Base-by-base conservation (phyloP, 1,284 basidiomycete genomes). In the Heterobasidion irregulare region DNA sequence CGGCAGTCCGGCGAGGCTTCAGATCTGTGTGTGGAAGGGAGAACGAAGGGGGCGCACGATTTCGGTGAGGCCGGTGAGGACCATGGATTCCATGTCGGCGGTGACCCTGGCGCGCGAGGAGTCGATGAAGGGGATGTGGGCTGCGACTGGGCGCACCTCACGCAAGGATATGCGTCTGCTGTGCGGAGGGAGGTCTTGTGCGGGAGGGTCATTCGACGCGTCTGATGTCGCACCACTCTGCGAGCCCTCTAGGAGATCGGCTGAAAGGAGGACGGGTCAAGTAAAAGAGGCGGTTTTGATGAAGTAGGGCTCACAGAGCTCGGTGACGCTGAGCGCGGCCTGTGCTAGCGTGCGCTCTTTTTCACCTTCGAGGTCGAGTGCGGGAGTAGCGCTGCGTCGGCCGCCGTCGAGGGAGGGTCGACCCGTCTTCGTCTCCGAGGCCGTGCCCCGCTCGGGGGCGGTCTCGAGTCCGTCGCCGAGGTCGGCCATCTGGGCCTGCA, bases 251-350 rank as follows among this genome's bases (percentile, higher is more conserved):
- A 80, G 63, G 35, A 79, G 66, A 44, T 71, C 68, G 41, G 70
- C 76, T 77, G 48, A 26, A 50, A 16, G 45, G 26, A 26, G 26
- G 26, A 26, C 3, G 26, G 26, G 26, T 34, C 35, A 48, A 15
- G 18, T 16, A 19, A 16, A 12, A 10, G 10, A 16, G 9, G 10
- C 12, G 10, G 3, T n/a, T 19, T 9, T 10, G 10, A 9, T 47
- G 13, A 32, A 54, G 53, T 54, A 43, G 18, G 10, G 16, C 81
- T 62, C 58, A 92, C 92, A 80, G 43, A 97, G 75, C 68, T 98
- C 94, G 1, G 94, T 91, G 5, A 96, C 84, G 45, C 84, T 94
- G 60, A 97, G 72, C 8, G 94, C 94, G 1, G 94, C 93, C 68
- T 94, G 94, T 2, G 92, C 87, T 61, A 96, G 84, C 10, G 83